Percentiles rank a stretch among this genome's conserved stretches.
These are phyloP conservation scores for Pythium dissotocum DNA, from an alignment of 352 stramenopile species.

Conservation along the genomic window DNA sequence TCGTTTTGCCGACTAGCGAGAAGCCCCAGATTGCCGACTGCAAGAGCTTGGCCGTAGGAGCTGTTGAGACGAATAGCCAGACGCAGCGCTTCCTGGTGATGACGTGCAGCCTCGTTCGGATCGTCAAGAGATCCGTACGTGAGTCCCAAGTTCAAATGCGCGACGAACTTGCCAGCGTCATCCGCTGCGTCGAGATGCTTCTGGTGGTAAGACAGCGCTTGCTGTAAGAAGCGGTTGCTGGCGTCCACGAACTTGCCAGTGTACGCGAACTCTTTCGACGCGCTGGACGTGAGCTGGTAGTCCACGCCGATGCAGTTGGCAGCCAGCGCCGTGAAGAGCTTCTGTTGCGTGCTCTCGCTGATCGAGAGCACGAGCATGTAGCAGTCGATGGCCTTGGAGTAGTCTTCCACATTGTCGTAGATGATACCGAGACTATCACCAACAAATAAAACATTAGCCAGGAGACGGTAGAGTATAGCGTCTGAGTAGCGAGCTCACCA, in stretches of 20 bases:
- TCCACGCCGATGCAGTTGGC: slow-evolving; percentile 90
- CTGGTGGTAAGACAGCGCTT: slow-evolving; percentile 62
- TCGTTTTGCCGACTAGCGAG: slow-evolving; percentile 86
- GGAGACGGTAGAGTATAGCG: too few relatives aligned
- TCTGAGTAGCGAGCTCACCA: slow-evolving; percentile 38
- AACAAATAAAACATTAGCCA: too few relatives aligned
- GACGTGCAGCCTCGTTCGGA: slow-evolving; percentile 69
- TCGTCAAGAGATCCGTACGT: slow-evolving; percentile 67
- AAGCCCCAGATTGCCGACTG: slow-evolving; percentile 86
- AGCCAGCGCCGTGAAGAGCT: slow-evolving; percentile 70
- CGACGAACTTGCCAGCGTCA: slow-evolving; percentile 87
- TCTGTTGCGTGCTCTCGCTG: slow-evolving; percentile 79
- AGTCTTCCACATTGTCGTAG: slow-evolving; percentile 88
- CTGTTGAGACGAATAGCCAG: slow-evolving; percentile 86
- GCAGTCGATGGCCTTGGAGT: slow-evolving; percentile 78
- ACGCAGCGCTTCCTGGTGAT: slow-evolving; percentile 87
- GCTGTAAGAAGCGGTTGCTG: slow-evolving; percentile 46
- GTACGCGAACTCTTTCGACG: slow-evolving; percentile 64
- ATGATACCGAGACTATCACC: slow-evolving; percentile 63
- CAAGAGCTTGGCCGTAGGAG: slow-evolving; percentile 82
- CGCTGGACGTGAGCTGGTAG: slow-evolving; percentile 76
- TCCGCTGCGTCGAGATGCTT: slow-evolving; percentile 81
- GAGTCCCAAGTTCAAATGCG: slow-evolving; percentile 84
- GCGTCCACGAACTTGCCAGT: slow-evolving; percentile 69
- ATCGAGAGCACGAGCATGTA: slow-evolving; percentile 88